These are phyloP conservation scores for Solanum chmielewskii DNA, from an alignment of 257 asterid species.

Conservation along the genomic window DNA sequence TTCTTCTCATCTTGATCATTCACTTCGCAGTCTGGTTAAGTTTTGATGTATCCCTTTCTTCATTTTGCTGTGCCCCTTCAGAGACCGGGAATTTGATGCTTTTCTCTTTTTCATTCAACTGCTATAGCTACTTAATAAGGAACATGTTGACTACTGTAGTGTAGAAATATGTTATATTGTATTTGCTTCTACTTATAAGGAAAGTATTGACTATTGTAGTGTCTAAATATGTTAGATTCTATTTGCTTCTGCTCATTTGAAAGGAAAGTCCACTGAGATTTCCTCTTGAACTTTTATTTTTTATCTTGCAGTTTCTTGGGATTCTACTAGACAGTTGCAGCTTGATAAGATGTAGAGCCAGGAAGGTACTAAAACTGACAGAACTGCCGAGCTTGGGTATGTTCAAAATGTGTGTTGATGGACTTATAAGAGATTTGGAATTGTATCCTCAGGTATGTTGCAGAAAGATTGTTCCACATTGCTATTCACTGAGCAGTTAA, in stretches of 20 bases:
- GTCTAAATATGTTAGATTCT: not conserved
- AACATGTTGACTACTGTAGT: not conserved
- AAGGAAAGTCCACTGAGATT: not conserved
- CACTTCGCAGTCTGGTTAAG: not conserved
- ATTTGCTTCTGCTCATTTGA: not conserved
- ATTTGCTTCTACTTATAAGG: not conserved
- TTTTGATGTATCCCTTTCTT: not conserved
- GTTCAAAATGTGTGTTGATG: constrained; percentile 48
- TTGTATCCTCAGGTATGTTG: constrained; percentile 64
- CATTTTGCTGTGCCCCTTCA: not conserved
- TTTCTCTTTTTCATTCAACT: not conserved
- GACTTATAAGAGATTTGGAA: constrained; percentile 55
- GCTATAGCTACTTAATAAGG: not conserved
- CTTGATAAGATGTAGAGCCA: constrained; percentile 55
- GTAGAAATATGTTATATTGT: not conserved
- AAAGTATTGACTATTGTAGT: not conserved
- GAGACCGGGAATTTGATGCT: not conserved
- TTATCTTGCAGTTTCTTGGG: constrained; percentile 54
- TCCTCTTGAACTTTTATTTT: constrained; percentile 2
- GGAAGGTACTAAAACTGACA: constrained; percentile 45
- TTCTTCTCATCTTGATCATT: not conserved
- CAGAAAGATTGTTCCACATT: constrained; percentile 1
- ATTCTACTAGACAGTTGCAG: constrained; percentile 39
- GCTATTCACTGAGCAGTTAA: not conserved
- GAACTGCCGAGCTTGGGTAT: constrained; percentile 40